Percentiles rank a stretch among this genome's conserved stretches.
These are phyloP conservation scores for Aspergillaceae sp. DNA, from an alignment of 2,329 filamentous ascomycete species.

Conservation along the genomic window DNA sequence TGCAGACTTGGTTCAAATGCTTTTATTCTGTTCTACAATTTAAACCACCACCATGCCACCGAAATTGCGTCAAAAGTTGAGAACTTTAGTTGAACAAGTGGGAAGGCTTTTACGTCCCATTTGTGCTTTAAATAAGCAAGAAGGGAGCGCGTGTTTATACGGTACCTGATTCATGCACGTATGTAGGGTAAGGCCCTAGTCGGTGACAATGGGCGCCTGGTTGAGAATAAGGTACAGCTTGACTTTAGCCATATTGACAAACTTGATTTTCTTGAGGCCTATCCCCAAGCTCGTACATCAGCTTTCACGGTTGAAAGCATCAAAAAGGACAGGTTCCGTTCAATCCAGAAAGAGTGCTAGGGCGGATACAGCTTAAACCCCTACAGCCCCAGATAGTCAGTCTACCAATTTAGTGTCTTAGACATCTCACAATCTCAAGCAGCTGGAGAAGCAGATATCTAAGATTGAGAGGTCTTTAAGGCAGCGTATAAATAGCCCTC, in stretches of 20 bases:
- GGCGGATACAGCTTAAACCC: constrained; percentile 4
- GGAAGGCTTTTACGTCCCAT: too few species aligned
- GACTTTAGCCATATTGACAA: constrained; percentile 21
- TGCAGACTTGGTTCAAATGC: too few species aligned
- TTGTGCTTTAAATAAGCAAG: too few species aligned
- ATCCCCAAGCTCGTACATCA: constrained; percentile 1
- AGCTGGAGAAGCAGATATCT: constrained; percentile 6
- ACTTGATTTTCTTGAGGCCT: constrained; percentile 3
- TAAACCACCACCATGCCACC: too few species aligned
- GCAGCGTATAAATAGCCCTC: not conserved
- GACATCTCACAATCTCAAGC: constrained; percentile 7
- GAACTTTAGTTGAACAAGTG: too few species aligned
- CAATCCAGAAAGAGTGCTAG: constrained; percentile 20
- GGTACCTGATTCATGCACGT: constrained; percentile 13
- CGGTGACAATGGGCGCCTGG: constrained; percentile 18
- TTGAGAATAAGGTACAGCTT: constrained; percentile 15
- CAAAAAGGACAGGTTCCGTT: constrained; percentile 20
- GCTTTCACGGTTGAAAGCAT: constrained; percentile 2
- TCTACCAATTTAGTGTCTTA: constrained; percentile 3
- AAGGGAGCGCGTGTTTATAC: constrained; percentile 21
- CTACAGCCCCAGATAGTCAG: not conserved
- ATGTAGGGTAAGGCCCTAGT: constrained; percentile 5
- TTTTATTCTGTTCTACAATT: too few species aligned
- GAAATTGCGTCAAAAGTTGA: too few species aligned
- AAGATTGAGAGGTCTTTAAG: constrained; percentile 2